Evolutionary conservation across 352 stramenopile species (phyloP), one percentile per base, ranked within the genome.

Genomic region (Globisporangium apiculatum): DNA sequence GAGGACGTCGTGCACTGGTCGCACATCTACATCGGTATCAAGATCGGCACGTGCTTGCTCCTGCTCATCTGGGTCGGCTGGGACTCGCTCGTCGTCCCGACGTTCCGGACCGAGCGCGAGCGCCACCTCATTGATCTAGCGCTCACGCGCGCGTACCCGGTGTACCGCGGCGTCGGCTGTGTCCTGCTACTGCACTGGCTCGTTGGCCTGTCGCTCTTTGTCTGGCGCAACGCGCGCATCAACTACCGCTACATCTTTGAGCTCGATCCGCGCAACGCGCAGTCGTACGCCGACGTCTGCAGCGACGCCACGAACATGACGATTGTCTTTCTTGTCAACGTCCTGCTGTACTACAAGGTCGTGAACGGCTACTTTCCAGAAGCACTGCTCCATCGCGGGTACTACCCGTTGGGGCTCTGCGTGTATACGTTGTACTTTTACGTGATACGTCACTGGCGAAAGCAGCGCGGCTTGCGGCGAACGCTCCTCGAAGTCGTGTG

Each of bases 271-370:
- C 69, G 79, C 17, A 75, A 72, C 57, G 85, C 67, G 65, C 90
- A 96, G 68, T 70, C 87, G 71, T 76, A 89, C 88, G 69, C 82
- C 61, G 74, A 91, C 57, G 96, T 98, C 31, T 98, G 98, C 61
- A 96, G 95, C 64, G 91, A 98, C 70, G 94, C 93, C 11, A 96
- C 96, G 38, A 97, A 98, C 70, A 96, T 98, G 71, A 97, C 88
- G 15, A 96, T 99, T 47, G 79, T 98, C 3, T 99, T 96, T 67
- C 69, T 98, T 9, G 64, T 96, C 10, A 91, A 94, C 57, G 89
- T 98, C 73, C 77, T 99, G 54, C 72, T 98, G 24, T 99, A 99
- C 69, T 98, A 98, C 87, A 98, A 99, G 77, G 90, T 97, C 18
- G 81, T 91, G 65, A 95, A 95, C 52, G 76, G 73, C 0, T 86